These are phyloP conservation scores for Xanthoceras sorbifolium DNA, from an alignment of 345 rosid genomes.

Conservation along the genomic window DNA sequence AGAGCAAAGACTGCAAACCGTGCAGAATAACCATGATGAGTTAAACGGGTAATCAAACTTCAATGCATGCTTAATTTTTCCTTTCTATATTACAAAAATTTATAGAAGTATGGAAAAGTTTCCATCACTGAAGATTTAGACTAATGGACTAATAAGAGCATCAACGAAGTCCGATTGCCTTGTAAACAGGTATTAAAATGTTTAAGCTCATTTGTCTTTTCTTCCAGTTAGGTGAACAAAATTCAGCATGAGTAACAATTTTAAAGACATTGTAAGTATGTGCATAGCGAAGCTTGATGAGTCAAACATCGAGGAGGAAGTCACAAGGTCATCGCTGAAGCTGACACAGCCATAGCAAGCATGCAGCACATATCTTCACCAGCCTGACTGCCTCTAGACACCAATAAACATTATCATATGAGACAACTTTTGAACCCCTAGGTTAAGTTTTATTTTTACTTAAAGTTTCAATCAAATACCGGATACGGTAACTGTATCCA, in stretches of 20 bases:
- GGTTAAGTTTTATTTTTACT: neutral
- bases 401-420: neutral
- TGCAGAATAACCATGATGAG: conserved; percentile 6
- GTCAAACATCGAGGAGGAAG: neutral
- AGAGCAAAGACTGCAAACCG: conserved; percentile 41
- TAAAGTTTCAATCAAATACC: too few species aligned
- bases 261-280: neutral
- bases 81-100: neutral
- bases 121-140: neutral
- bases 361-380: neutral
- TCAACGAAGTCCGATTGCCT: neutral
- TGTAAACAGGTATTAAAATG: neutral
- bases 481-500: neutral
- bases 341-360: neutral
- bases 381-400: neutral
- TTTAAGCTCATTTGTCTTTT: neutral
- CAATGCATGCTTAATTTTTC: neutral
- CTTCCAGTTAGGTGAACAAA: conserved; percentile 19
- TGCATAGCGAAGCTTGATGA: neutral
- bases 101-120: neutral
- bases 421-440: neutral
- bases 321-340: neutral
- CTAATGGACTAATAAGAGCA: neutral
- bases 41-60: conserved; percentile 25
- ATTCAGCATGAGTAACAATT: conserved; percentile 1